These are phyloP conservation scores for Plectranthus barbatus DNA, from an alignment of 257 asterid genomes.

Conservation along the genomic window DNA sequence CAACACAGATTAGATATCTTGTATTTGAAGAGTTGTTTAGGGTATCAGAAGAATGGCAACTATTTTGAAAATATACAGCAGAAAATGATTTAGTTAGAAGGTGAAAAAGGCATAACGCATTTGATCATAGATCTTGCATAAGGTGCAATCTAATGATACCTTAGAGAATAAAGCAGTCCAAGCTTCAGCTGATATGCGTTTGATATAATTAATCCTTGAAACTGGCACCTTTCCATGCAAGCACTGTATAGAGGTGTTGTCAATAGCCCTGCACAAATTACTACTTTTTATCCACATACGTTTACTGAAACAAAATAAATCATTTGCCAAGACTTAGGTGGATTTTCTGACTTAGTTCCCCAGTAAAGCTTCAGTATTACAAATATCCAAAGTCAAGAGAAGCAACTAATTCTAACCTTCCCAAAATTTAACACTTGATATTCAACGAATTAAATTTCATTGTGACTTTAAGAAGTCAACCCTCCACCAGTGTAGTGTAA, in stretches of 20 bases:
- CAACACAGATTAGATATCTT: too few species aligned
- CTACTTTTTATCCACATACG: slow-evolving; percentile 4
- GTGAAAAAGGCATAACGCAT: not conserved
- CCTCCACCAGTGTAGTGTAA: not conserved
- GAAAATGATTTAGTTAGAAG: too few species aligned
- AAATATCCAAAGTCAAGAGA: not conserved
- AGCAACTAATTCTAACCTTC: not conserved
- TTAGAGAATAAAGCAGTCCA: slow-evolving; percentile 69
- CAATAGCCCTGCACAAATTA: slow-evolving; percentile 61
- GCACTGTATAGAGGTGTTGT: slow-evolving; percentile 76
- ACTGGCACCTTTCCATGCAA: slow-evolving; percentile 79
- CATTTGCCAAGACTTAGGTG: not conserved
- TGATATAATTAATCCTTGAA: slow-evolving; percentile 58
- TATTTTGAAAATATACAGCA: too few species aligned
- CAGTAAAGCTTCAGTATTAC: not conserved
- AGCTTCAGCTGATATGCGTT: slow-evolving; percentile 83
- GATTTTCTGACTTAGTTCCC: not conserved
- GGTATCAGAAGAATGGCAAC: too few species aligned
- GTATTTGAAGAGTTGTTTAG: too few species aligned
- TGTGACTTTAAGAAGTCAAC: slow-evolving; percentile 1
- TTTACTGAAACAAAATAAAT: not conserved
- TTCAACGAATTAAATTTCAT: not conserved
- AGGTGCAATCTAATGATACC: slow-evolving; percentile 30
- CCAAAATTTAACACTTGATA: slow-evolving; percentile 1
- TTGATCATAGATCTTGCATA: slow-evolving; percentile 19